Percentiles rank a stretch among this genome's conserved stretches.
These are phyloP conservation scores for Colletotrichum nymphaeae DNA, from an alignment of 2,329 filamentous ascomycete species.

Conservation along the genomic window DNA sequence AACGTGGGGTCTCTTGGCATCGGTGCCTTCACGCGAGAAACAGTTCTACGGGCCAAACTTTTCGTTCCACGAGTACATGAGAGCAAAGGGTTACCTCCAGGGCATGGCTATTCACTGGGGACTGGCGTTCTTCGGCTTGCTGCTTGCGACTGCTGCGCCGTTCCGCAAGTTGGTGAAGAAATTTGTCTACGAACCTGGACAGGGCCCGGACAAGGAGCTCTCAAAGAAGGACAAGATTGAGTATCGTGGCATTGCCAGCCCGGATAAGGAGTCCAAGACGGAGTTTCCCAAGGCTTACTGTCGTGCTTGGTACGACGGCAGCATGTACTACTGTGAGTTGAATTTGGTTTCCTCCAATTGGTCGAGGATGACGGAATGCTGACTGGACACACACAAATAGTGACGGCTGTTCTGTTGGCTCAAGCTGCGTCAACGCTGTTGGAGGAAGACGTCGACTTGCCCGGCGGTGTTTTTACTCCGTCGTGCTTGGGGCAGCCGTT, in stretches of 20 bases:
- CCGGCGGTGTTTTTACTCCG: slow-evolving; percentile 78
- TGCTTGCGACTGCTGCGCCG: slow-evolving; percentile 58
- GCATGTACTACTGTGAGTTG: slow-evolving; percentile 74
- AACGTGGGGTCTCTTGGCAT: slow-evolving; percentile 70
- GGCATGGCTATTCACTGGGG: slow-evolving; percentile 63
- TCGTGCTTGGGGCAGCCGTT: slow-evolving; percentile 76
- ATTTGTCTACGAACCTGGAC: slow-evolving; percentile 63
- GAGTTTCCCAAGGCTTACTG: slow-evolving; percentile 63
- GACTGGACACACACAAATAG: slow-evolving; percentile 47
- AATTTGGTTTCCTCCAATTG: slow-evolving; percentile 45
- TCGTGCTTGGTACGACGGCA: slow-evolving; percentile 67
- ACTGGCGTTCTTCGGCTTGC: slow-evolving; percentile 53
- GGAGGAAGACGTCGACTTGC: slow-evolving; percentile 68
- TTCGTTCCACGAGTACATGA: slow-evolving; percentile 66
- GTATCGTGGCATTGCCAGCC: slow-evolving; percentile 72
- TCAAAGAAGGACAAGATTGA: slow-evolving; percentile 70
- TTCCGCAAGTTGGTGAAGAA: slow-evolving; percentile 57
- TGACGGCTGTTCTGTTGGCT: slow-evolving; percentile 73
- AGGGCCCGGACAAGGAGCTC: slow-evolving; percentile 64
- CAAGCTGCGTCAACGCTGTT: slow-evolving; percentile 75
- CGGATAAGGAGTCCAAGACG: slow-evolving; percentile 59
- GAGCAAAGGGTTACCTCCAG: slow-evolving; percentile 59
- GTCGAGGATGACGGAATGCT: background rate
- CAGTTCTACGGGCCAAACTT: slow-evolving; percentile 72
- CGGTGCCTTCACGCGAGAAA: slow-evolving; percentile 52